A percentile compares a stretch with the other conserved stretches of the same genome.
Conservation (phyloP, 2,329 filamentous ascomycete genomes). For the Aspergillus costaricaensis region DNA sequence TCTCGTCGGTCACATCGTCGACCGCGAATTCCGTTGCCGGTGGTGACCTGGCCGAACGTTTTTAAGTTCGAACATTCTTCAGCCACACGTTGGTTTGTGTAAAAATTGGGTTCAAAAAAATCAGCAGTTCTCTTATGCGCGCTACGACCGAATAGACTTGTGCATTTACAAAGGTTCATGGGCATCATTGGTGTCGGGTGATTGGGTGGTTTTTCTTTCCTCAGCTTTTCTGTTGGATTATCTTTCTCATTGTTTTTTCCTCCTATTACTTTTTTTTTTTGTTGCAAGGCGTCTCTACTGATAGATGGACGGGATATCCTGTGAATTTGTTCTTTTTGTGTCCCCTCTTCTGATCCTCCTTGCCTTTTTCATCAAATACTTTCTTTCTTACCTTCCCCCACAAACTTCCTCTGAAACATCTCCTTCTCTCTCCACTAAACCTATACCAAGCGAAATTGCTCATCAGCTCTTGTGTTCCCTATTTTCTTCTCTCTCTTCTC, state of each 20-base stretch:
- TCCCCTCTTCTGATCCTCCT: slow-evolving; percentile 12
- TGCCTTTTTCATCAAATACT: neutral
- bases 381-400: neutral
- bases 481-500: slow-evolving; percentile 22
- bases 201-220: slow-evolving; percentile 16
- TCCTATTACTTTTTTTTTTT: slow-evolving; percentile 17
- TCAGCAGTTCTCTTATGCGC: slow-evolving; percentile 31
- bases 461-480: slow-evolving; percentile 17
- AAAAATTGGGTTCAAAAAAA: slow-evolving; percentile 18
- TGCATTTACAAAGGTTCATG: slow-evolving; percentile 41
- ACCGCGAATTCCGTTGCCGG: slow-evolving; percentile 76
- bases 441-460: slow-evolving; percentile 3
- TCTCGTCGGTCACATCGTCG: slow-evolving; percentile 74
- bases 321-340: slow-evolving; percentile 17
- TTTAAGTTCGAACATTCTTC: slow-evolving; percentile 32
- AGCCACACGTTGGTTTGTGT: slow-evolving; percentile 9
- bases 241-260: slow-evolving; percentile 6
- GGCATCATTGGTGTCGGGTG: slow-evolving; percentile 41
- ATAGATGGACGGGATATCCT: slow-evolving; percentile 31
- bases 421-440: neutral
- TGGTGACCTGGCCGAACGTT: slow-evolving; percentile 64
- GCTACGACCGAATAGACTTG: slow-evolving; percentile 44
- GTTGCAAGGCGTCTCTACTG: slow-evolving; percentile 27
- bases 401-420: neutral
- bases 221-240: neutral